phyloP scores from a whole-genome alignment of 805 yeast species.

The Candida germanica region DNA sequence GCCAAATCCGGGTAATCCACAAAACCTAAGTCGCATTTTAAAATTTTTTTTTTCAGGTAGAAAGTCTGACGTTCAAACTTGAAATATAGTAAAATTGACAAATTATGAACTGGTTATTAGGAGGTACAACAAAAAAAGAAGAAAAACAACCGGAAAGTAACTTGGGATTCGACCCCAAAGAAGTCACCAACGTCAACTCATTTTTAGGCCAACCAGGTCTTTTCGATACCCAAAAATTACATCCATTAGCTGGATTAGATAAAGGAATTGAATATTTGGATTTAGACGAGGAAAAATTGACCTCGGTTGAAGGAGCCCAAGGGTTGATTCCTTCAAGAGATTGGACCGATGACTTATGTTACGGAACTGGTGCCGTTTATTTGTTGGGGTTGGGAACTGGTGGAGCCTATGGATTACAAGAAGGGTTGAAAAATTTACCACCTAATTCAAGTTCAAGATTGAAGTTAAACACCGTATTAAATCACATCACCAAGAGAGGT shows the following conservation, averaged over 20 bases:
- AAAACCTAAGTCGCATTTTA: constrained; percentile 4
- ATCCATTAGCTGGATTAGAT: constrained; percentile 90
- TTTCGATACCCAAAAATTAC: constrained; percentile 64
- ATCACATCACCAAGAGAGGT: constrained; percentile 91
- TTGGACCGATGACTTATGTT: constrained; percentile 96
- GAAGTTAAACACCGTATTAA: constrained; percentile 83
- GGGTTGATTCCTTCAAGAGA: constrained; percentile 95
- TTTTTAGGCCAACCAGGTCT: constrained; percentile 59
- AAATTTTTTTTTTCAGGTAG: constrained; percentile 5
- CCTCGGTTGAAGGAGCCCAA: constrained; percentile 79
- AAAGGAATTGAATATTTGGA: constrained; percentile 87
- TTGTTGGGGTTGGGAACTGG: constrained; percentile 83
- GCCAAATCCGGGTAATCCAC: constrained; percentile 8
- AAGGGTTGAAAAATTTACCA: constrained; percentile 79
- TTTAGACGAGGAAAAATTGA: constrained; percentile 74
- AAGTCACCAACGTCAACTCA: constrained; percentile 60
- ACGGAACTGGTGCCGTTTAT: constrained; percentile 95
- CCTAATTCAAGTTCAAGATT: constrained; percentile 73
- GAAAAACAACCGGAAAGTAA: constrained; percentile 20
- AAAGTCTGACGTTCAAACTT: neutral
- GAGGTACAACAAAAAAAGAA: constrained; percentile 26
- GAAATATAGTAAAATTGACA: neutral
- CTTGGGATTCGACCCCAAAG: constrained; percentile 64
- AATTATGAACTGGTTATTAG: constrained; percentile 43
- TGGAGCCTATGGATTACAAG: constrained; percentile 83